Evolutionary conservation across 768 basidiomycete genomes (phyloP), one percentile per base, ranked within the genome.

Genomic region (Daedalea quercina): DNA sequence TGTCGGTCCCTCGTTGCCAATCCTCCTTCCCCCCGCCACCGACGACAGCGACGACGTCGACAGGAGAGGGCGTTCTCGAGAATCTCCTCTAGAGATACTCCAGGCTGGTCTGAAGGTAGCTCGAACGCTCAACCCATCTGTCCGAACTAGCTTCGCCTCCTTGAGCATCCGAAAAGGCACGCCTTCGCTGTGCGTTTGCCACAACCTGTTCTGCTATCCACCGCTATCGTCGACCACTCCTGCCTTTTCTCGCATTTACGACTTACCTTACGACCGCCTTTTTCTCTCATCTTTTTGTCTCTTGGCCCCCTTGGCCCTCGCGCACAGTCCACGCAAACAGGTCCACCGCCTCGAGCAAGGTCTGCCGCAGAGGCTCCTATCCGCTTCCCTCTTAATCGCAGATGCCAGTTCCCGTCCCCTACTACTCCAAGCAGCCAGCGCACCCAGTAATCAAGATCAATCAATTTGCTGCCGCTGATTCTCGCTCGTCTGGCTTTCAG

Each of bases 131-230:
- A 57, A 58, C 35, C 47, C 45, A 35, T 54, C 40, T 53, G 57
- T 57, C 57, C 47, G 51, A 54, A 52, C 57, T 57, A 54, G 47
- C 44, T 47, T 61, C 53, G 52, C 54, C 49, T 54, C 53, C 46
- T 48, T 47, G 54, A 56, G 52, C 60, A 58, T 63, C 58, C 53
- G 65, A 90, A 90, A 90, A 90, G 87, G 87, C 87, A 78, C 88
- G 88, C 88, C 88, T 91, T 90, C 77, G 85, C 76, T 90, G 88
- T 77, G 88, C 88, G 88, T 91, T 76, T 75, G 87, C 87, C 88
- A 79, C 65, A 57, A 52, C 63, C 54, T 61, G 60, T 58, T 58
- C 52, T 56, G 60, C 58, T 58, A 63, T 63, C 61, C 54, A 60
- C 52, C 58, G 65, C 59, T 59, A 55, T 56, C 65, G 59, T 60